Evolutionary conservation across 441 rosid genomes (phyloP).

Genomic region (Monsonia emarginata): DNA sequence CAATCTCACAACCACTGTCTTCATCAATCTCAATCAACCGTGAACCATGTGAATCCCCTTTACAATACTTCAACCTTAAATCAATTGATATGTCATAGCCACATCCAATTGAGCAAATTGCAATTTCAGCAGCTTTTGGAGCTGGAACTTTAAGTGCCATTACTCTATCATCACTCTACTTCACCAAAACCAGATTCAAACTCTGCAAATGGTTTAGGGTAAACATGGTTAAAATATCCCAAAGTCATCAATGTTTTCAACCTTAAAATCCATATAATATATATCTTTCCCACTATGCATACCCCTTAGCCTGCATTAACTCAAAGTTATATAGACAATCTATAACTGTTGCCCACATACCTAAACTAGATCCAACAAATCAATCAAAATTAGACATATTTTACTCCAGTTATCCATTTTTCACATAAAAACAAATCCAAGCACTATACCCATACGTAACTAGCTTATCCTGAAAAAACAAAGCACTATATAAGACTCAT

Average conservation of each 20-base stretch:
- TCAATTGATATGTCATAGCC: slow-evolving; percentile 79
- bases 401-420: not conserved
- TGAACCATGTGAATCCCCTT: slow-evolving; percentile 41
- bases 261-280: not conserved
- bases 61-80: slow-evolving; percentile 64
- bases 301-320: not conserved
- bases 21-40: slow-evolving; percentile 63
- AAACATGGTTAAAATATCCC: not conserved
- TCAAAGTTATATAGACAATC: not conserved
- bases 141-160: slow-evolving; percentile 76
- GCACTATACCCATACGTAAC: not conserved
- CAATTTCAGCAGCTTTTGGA: slow-evolving; percentile 72
- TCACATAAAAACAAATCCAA: not conserved
- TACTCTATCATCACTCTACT: slow-evolving; percentile 29
- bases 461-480: too few relatives aligned
- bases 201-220: not conserved
- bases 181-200: slow-evolving; percentile 14
- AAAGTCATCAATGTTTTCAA: not conserved
- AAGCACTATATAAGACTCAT: too few relatives aligned
- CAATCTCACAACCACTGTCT: slow-evolving; percentile 46
- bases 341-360: not conserved
- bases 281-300: not conserved
- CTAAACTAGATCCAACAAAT: not conserved
- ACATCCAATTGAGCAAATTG: slow-evolving; percentile 72
- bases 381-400: not conserved